phyloP scores from a whole-genome alignment of 139 green algal genomes.

The Chlorella sp. region DNA sequence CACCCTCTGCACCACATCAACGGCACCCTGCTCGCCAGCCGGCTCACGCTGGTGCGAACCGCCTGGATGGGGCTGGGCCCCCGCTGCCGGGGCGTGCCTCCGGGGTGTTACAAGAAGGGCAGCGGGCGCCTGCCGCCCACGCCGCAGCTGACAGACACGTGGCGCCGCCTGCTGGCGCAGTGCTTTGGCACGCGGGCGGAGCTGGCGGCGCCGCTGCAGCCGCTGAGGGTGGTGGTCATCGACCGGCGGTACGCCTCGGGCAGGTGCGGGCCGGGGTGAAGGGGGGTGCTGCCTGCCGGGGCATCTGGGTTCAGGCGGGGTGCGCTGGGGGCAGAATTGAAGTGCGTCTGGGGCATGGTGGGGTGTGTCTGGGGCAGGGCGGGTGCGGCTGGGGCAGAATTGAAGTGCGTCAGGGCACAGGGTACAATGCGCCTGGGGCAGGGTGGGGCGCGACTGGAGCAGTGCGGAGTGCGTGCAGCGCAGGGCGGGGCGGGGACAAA shows the following conservation, averaged over 20 bases:
- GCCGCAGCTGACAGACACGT: not conserved
- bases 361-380: too few relatives aligned
- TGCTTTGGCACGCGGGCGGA: not conserved
- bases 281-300: too few relatives aligned
- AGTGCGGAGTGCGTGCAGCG: too few relatives aligned
- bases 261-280: not conserved
- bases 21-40: not conserved
- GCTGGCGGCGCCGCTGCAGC: not conserved
- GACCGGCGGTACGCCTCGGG: not conserved
- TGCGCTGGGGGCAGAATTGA: too few relatives aligned
- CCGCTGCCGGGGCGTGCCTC: not conserved
- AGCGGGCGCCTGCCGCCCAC: not conserved
- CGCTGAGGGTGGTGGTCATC: not conserved
- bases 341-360: too few relatives aligned
- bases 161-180: not conserved
- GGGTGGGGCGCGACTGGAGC: too few relatives aligned
- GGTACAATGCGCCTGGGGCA: too few relatives aligned
- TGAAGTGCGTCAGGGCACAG: too few relatives aligned
- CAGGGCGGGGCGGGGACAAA: too few relatives aligned
- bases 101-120: not conserved
- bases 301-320: too few relatives aligned
- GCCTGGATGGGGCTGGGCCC: not conserved
- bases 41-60: not conserved
- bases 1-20: not conserved
- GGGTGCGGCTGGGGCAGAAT: too few relatives aligned